Base-by-base conservation (phyloP, 306 rosid species). In the Castanea mollissima region DNA sequence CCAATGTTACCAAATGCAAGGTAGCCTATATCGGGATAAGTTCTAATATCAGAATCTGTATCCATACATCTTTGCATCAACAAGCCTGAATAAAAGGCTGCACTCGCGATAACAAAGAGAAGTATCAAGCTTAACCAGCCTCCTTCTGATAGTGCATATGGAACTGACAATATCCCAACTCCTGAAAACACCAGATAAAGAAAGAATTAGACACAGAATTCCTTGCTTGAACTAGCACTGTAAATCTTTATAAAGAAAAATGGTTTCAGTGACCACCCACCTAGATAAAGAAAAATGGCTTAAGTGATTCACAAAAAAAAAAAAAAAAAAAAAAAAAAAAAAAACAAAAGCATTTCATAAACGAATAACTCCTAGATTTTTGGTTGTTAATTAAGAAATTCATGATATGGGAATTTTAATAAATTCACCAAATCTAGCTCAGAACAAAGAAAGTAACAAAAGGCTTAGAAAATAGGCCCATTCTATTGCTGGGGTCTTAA, bases 1-100 rank as follows among this genome's bases (percentile, higher is more conserved):
- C 99, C 96, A 67, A 3, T 84, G 44, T 72, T 74, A 34, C 98
- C 98, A 81, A 95, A 95, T 54, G 99, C 99, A 6, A 74, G 86
- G 18, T 89, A 82, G 6, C 98, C 98, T 14, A 95, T 88, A 4
- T 93, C 93, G 1, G 97, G 97, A 62, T 93, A 95, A 10, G 87
- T 84, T 84, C 57, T 87, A 5, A 95, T 88, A 4, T 63, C 74
- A 1, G 97, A 62, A 75, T 91, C 70, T 59, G 73, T 73, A 9
- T 92, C 96, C 99, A 93, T 89, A 21, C 99, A 95, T 85, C 78
- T 88, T 38, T 95, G 77, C 6, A 95, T 89, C 69, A 95, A 70
- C 38, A 91, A 1, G 16, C 93, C 94, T 0, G 96, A 21, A 84
- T 93, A 93, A 63, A 92, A 91, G 11, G 96, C 74, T 67, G 56